Percentiles rank a stretch among this genome's conserved stretches.
These are phyloP conservation scores for Sergeia podlipaevii DNA, from an alignment of 208 protist species.

Conservation along the genomic window DNA sequence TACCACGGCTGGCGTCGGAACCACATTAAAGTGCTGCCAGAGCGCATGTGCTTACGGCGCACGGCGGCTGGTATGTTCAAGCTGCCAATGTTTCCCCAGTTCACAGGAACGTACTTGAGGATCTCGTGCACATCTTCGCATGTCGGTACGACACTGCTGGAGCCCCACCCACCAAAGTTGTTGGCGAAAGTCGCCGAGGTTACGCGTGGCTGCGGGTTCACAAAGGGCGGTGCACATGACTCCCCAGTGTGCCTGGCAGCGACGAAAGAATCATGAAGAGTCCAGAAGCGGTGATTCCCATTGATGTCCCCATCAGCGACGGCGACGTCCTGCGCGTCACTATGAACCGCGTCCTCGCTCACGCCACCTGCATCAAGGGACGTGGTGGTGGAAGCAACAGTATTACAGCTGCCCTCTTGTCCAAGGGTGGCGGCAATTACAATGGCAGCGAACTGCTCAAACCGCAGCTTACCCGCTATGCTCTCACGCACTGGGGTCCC, in stretches of 20 bases:
- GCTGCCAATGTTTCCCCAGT: slow-evolving; percentile 71
- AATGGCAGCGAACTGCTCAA: no score
- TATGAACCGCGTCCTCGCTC: no score
- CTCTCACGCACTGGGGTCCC: no score
- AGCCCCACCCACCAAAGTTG: slow-evolving; percentile 75
- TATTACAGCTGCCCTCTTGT: no score
- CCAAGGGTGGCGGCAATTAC: no score
- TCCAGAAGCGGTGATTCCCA: no score
- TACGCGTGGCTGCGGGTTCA: slow-evolving; percentile 19
- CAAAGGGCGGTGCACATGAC: slow-evolving; percentile 34
- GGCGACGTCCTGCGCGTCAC: no score
- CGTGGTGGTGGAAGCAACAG: no score
- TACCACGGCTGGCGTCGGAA: slow-evolving; percentile 82
- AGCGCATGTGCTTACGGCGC: slow-evolving; percentile 61
- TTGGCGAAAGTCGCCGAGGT: slow-evolving; percentile 29
- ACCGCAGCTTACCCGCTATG: no score
- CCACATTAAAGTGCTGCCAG: slow-evolving; percentile 48
- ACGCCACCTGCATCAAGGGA: no score
- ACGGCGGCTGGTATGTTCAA: slow-evolving; percentile 57
- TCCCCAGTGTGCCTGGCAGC: slow-evolving; percentile 26
- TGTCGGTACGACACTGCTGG: slow-evolving; percentile 36
- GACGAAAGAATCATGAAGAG: slow-evolving; percentile 28
- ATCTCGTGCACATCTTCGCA: slow-evolving; percentile 75
- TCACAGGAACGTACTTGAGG: slow-evolving; percentile 78
- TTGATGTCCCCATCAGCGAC: no score